Conservation (phyloP, 352 stramenopile genomes). For the Pythium brassicae region DNA sequence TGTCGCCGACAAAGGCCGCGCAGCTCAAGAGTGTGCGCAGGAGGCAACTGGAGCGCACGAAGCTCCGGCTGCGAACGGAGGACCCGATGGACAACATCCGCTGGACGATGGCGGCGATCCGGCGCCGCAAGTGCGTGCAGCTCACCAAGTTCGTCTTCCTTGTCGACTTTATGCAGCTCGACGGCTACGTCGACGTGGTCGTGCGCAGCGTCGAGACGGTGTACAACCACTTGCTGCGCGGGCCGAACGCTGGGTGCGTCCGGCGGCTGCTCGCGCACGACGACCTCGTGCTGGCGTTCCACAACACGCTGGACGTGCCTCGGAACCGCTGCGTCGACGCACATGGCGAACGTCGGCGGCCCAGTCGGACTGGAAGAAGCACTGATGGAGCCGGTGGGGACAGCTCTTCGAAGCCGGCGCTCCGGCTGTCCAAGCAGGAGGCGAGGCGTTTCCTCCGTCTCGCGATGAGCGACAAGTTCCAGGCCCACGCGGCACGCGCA, state of each 20-base stretch:
- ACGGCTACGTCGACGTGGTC: constrained; percentile 30
- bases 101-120: constrained; percentile 70
- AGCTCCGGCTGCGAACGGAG: constrained; percentile 15
- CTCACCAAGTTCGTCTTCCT: constrained; percentile 50
- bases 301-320: constrained; percentile 11
- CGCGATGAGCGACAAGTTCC: constrained; percentile 34
- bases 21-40: constrained; percentile 15
- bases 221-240: constrained; percentile 29
- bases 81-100: constrained; percentile 47
- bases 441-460: constrained; percentile 40
- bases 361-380: neutral
- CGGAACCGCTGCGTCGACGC: neutral
- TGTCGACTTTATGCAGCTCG: constrained; percentile 55
- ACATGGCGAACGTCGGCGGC: neutral
- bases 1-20: constrained; percentile 19
- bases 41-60: constrained; percentile 16
- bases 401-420: neutral
- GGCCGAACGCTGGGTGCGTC: constrained; percentile 36
- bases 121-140: constrained; percentile 45
- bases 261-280: constrained; percentile 22
- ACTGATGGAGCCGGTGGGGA: neutral
- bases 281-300: constrained; percentile 28
- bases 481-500: neutral
- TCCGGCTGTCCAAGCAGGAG: constrained; percentile 32
- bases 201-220: constrained; percentile 42